Evolutionary conservation across 805 yeast species (phyloP), one percentile per base, ranked within the genome.

Genomic region (Lipomyces starkeyi): DNA sequence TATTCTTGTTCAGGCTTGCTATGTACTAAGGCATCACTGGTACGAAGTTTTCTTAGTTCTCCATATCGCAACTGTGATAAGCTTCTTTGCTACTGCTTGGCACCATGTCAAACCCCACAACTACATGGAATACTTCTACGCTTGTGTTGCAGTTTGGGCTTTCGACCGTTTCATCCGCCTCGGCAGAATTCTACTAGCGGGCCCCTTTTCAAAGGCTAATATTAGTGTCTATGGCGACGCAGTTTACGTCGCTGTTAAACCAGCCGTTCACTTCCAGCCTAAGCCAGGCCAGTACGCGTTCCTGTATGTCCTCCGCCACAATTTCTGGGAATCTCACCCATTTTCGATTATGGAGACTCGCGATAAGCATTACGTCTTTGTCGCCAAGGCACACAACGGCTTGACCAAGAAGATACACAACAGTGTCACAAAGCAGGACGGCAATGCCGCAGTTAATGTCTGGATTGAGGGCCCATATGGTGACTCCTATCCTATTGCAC

Each of bases 381-480:
- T 68, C 20, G 66, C 64, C 20, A 66, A 62, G 61, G 43, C 20
- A 29, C 32, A 65, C 5, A 54, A 29, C 1, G 71, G 71, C 14
- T 13, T 65, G 43, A 65, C 68, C 34, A 59, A 43, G 32, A 65
- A 57, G 35, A 40, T 65, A 13, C 57, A 37, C 62, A 52, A 25
- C 6, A 8, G 29, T 14, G 63, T 49, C 57, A 40, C 59, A 8
- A 62, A 62, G 22, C 14, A n/a, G 20, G 58, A 58, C 13, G 37
- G 25, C 11, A 25, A 13, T 35, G 43, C 22, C 27, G 37, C 40
- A 13, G 35, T 59, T n/a, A 29, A 56, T 2, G 63, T 68, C 40
- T 62, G 69, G 11, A 81, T 87, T 20, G 91, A 87, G 71, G 91
- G 91, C 0, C 87, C 89, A 0, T 87, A 88, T 71, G 91, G 91